Evolutionary conservation across 805 yeast species (phyloP).

Genomic region (Wickerhamomyces queroliae): DNA sequence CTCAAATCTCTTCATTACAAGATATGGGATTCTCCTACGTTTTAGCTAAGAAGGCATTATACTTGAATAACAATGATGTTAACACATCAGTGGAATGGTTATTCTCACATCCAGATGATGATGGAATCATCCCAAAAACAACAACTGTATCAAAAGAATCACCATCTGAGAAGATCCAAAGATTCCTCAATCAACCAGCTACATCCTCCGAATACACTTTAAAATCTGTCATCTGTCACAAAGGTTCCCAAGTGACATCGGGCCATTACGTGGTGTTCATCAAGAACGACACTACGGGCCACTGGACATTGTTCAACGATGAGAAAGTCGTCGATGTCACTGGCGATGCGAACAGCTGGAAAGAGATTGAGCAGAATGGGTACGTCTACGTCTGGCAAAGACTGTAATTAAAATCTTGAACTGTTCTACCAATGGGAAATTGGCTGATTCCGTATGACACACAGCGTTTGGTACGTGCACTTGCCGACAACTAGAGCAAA

Average conservation of each 20-base stretch:
- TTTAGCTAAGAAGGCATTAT: constrained; percentile 69
- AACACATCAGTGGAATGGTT: constrained; percentile 91
- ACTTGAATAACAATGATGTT: constrained; percentile 50
- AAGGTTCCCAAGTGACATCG: constrained; percentile 79
- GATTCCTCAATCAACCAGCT: constrained; percentile 1
- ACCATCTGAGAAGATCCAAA: constrained; percentile 4
- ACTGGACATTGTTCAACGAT: constrained; percentile 79
- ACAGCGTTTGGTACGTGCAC: no score
- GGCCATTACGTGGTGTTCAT: constrained; percentile 86
- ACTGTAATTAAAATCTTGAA: not conserved
- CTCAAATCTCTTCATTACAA: constrained; percentile 39
- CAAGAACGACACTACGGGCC: constrained; percentile 36
- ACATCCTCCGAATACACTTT: constrained; percentile 36
- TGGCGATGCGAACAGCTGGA: constrained; percentile 24
- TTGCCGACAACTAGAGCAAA: no score
- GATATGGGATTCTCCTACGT: constrained; percentile 75
- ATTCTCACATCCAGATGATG: constrained; percentile 74
- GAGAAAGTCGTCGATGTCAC: constrained; percentile 71
- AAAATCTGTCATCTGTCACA: constrained; percentile 72
- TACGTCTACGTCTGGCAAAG: constrained; percentile 36
- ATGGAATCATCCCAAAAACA: constrained; percentile 43
- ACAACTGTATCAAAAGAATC: constrained; percentile 10
- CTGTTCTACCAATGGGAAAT: not conserved
- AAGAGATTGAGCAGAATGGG: constrained; percentile 35
- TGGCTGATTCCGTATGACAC: no score